phyloP scores from a whole-genome alignment of 495 filamentous ascomycete species.

The Corynascus novoguineensis region DNA sequence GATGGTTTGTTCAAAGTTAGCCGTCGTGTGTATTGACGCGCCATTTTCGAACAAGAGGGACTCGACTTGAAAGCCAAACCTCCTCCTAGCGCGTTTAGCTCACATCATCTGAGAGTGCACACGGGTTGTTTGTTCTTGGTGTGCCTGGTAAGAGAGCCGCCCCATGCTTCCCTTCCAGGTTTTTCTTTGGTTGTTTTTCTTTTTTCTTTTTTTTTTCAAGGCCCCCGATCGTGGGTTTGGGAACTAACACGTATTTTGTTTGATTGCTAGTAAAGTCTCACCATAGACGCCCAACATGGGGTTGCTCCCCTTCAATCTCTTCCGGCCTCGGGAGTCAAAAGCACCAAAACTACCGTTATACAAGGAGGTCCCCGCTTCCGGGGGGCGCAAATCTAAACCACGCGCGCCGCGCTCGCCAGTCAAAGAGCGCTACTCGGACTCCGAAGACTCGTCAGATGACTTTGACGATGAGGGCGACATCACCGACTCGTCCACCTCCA shows the following conservation, averaged over 20 bases:
- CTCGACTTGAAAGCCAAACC: too few relatives aligned
- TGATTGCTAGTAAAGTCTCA: neutral
- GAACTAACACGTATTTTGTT: too few relatives aligned
- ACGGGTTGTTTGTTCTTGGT: too few relatives aligned
- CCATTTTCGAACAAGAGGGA: too few relatives aligned
- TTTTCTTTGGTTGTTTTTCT: too few relatives aligned
- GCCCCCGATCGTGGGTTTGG: too few relatives aligned
- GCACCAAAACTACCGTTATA: conserved; percentile 41
- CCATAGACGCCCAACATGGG: conserved; percentile 21
- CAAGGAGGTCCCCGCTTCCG: conserved; percentile 29
- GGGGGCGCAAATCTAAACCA: neutral
- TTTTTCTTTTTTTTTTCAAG: too few relatives aligned
- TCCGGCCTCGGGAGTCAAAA: conserved; percentile 33
- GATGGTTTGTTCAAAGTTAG: neutral
- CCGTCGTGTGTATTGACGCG: neutral
- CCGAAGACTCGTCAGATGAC: conserved; percentile 39
- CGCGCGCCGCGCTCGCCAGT: conserved; percentile 19
- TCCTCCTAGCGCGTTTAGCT: too few relatives aligned
- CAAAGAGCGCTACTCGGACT: conserved; percentile 43
- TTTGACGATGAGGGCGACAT: conserved; percentile 40
- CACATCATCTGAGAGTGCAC: too few relatives aligned
- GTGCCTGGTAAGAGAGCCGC: too few relatives aligned
- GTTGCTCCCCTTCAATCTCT: conserved; percentile 24
- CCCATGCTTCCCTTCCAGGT: too few relatives aligned
- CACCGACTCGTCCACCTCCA: conserved; percentile 36